A percentile compares a stretch with the other conserved stretches of the same genome.
phyloP scores from a whole-genome alignment of 2,329 filamentous ascomycete genomes.

The Microcera coccophila region DNA sequence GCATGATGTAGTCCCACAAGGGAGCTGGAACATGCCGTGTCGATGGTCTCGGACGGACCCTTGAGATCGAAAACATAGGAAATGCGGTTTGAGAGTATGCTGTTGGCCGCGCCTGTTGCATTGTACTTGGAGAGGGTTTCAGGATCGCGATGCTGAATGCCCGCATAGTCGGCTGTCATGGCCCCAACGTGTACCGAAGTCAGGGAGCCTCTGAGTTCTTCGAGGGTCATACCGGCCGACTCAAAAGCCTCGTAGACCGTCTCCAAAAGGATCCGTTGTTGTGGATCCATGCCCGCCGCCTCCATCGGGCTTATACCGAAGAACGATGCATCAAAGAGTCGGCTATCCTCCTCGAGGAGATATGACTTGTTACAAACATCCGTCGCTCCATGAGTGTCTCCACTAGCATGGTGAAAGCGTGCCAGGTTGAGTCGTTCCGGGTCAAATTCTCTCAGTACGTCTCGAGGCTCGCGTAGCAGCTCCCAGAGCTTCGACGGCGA shows the following conservation, averaged over 20 bases:
- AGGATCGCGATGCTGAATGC: background rate
- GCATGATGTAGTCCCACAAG: conserved; percentile 33
- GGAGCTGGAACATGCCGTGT: conserved; percentile 35
- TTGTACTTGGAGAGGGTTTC: background rate
- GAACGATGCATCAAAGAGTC: conserved; percentile 36
- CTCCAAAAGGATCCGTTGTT: conserved; percentile 39
- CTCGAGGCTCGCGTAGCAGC: conserved; percentile 1
- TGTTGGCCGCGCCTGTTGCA: conserved; percentile 40
- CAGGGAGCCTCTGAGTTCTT: conserved; percentile 15
- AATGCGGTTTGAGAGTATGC: conserved; percentile 46
- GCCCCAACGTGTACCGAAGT: conserved; percentile 14
- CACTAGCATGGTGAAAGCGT: conserved; percentile 1
- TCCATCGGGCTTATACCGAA: conserved; percentile 39
- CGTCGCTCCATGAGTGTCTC: conserved; percentile 6
- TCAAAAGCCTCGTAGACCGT: conserved; percentile 42
- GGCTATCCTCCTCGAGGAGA: conserved; percentile 26
- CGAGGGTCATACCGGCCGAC: conserved; percentile 31
- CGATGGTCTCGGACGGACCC: conserved; percentile 34
- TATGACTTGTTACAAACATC: conserved; percentile 24
- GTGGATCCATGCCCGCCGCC: conserved; percentile 38
- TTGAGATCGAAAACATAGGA: conserved; percentile 33
- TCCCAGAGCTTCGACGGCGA: conserved; percentile 4
- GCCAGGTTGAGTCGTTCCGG: conserved; percentile 3
- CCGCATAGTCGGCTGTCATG: conserved; percentile 4
- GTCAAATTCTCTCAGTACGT: conserved; percentile 3